Evolutionary conservation across 768 basidiomycete species (phyloP).

Genomic region (Pisolithus microcarpus): DNA sequence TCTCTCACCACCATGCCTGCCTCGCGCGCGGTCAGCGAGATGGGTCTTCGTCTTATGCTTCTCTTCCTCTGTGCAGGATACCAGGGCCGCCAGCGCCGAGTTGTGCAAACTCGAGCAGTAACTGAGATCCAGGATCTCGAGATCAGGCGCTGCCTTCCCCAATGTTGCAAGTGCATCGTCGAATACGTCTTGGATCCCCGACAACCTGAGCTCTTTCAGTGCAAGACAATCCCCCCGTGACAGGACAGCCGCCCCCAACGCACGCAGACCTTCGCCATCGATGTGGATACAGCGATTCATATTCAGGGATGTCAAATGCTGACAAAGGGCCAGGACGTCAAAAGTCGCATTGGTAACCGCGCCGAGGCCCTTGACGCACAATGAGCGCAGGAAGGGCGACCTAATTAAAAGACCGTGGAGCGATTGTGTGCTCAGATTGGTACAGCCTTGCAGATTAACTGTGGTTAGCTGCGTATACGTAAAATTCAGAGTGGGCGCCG

Average conservation of each 20-base stretch:
- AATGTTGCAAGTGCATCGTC: constrained; percentile 59
- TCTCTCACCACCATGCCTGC: constrained; percentile 56
- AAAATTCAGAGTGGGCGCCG: constrained; percentile 21
- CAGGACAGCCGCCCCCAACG: constrained; percentile 38
- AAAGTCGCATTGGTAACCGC: constrained; percentile 72
- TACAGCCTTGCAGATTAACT: constrained; percentile 71
- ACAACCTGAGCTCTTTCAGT: constrained; percentile 59
- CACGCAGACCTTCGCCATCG: constrained; percentile 54
- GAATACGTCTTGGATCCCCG: constrained; percentile 54
- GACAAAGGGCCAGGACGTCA: constrained; percentile 55
- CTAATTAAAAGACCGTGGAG: constrained; percentile 64
- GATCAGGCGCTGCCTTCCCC: constrained; percentile 59
- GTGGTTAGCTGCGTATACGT: constrained; percentile 60
- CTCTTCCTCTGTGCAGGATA: constrained; percentile 39
- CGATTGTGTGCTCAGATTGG: constrained; percentile 52
- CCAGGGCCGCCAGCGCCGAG: constrained; percentile 66
- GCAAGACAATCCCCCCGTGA: constrained; percentile 41
- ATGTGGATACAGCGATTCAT: constrained; percentile 66
- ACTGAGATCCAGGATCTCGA: constrained; percentile 78
- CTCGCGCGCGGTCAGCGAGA: constrained; percentile 54
- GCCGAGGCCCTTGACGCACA: constrained; percentile 61
- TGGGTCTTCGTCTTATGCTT: constrained; percentile 29
- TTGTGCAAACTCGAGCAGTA: constrained; percentile 67
- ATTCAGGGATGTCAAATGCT: constrained; percentile 53
- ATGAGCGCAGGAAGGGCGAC: constrained; percentile 49